Base-by-base conservation (phyloP, 257 asterid genomes). In the Nicotiana sylvestris region DNA sequence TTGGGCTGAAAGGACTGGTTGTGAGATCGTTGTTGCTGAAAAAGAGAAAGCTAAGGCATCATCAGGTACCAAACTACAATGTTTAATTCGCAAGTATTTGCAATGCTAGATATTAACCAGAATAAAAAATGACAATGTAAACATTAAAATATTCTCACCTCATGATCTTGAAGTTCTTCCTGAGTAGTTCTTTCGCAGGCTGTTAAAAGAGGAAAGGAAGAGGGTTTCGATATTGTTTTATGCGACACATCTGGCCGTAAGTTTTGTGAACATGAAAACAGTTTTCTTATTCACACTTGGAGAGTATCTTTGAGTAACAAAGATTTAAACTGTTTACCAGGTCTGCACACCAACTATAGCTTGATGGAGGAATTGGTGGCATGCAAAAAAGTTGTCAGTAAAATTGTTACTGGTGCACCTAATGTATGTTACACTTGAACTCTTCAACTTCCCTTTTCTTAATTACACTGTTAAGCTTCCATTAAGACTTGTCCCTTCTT, bases 231-330 rank as follows among this genome's bases (percentile, higher is more conserved):
- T 83, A 82, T 96, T 7, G 93, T 96, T 88, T 84, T 96, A 67
- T 94, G 99, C 21, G 99, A 96, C 92, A 96, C 98, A 15, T 96
- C 98, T 79, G 98, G 99, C 83, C 96, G 99, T 96, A 91, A 91
- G 99, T 87, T 82, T 68, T 30, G 9, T 18, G 56, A 29, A 64
- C 53, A 64, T 77, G 8, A 37, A 58, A 77, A 15, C 64, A 76
- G 2, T 29, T 15, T 27, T 49, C 80, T 76, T 51, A 27, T 76
- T 51, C 4, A 51, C 80, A 6, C 64, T 51, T 76, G 3, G 25
- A 76, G 62, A 76, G 29, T 27, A 76, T 27, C 43, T 27, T 29
- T 15, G 46, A 27, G 46, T 51, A 51, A 29, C 12, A 10, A 69
- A 39, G 12, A 13, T 65, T 33, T 30, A 65, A 66, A 35, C 30